These are phyloP conservation scores for Cercospora sojina DNA, from an alignment of 2,329 filamentous ascomycete genomes.

Conservation along the genomic window DNA sequence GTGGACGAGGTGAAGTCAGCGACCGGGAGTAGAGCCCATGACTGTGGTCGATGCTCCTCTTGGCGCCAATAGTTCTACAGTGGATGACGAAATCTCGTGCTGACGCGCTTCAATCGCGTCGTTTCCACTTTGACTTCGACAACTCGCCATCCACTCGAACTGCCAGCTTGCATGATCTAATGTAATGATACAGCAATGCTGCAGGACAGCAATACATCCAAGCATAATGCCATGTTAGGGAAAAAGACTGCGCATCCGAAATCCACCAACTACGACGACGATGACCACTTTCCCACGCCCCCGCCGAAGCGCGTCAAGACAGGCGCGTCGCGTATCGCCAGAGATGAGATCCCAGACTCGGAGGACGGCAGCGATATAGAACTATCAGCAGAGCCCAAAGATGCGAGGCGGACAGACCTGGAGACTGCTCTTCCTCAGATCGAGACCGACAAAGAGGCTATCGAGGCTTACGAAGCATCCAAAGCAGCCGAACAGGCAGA, in stretches of 20 bases:
- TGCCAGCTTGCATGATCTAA: background rate
- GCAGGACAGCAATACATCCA: slow-evolving; percentile 43
- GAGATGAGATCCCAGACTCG: slow-evolving; percentile 34
- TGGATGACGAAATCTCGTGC: slow-evolving; percentile 9
- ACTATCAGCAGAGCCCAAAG: slow-evolving; percentile 24
- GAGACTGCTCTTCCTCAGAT: slow-evolving; percentile 70
- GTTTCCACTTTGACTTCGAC: slow-evolving; percentile 1
- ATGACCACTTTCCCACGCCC: slow-evolving; percentile 38
- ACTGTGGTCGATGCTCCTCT: background rate
- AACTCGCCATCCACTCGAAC: background rate
- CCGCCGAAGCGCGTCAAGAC: slow-evolving; percentile 43
- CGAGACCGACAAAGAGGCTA: slow-evolving; percentile 66
- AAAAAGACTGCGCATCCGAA: slow-evolving; percentile 45
- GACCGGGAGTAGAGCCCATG: background rate
- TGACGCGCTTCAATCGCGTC: slow-evolving; percentile 6
- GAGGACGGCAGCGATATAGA: slow-evolving; percentile 35
- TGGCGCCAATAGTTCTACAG: background rate
- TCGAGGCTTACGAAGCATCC: slow-evolving; percentile 74
- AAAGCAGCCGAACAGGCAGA: slow-evolving; percentile 55
- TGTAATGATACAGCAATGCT: slow-evolving; percentile 31
- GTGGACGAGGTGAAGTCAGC: background rate
- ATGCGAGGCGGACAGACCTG: slow-evolving; percentile 60
- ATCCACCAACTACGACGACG: slow-evolving; percentile 45
- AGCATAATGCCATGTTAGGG: slow-evolving; percentile 52
- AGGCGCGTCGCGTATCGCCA: slow-evolving; percentile 21